Evolutionary conservation across 345 rosid species (phyloP).

Genomic region (Pistacia vera): DNA sequence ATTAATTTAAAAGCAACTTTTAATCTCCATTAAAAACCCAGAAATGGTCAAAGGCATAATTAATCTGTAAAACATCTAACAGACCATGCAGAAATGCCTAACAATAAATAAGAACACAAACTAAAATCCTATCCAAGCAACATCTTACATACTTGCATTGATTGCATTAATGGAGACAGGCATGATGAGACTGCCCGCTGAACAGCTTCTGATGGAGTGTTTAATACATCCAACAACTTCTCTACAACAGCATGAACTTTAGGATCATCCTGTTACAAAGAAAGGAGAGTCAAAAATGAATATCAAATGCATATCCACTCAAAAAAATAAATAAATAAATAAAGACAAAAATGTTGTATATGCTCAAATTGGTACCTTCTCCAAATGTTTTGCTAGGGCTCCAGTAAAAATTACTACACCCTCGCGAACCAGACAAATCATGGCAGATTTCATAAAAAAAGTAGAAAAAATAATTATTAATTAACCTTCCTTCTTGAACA

Average conservation of each 20-base stretch:
- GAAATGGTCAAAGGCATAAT: neutral
- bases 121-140: slow-evolving; percentile 8
- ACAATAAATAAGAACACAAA: neutral
- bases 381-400: slow-evolving; percentile 91
- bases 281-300: neutral
- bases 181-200: slow-evolving; percentile 94
- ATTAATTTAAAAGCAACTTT: neutral
- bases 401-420: slow-evolving; percentile 98
- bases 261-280: slow-evolving; percentile 80
- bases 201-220: slow-evolving; percentile 99
- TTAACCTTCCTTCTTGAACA: neutral
- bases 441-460: neutral
- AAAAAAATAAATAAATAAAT: neutral
- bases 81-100: slow-evolving; percentile 7
- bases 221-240: slow-evolving; percentile 90
- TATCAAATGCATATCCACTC: neutral
- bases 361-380: slow-evolving; percentile 53
- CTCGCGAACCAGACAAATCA: slow-evolving; percentile 71
- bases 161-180: slow-evolving; percentile 83
- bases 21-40: neutral
- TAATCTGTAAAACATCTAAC: slow-evolving; percentile 5
- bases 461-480: neutral
- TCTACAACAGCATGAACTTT: slow-evolving; percentile 91
- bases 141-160: slow-evolving; percentile 67
- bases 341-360: neutral